Evolutionary conservation across 345 rosid genomes (phyloP), one percentile per base, ranked within the genome.

Genomic region (Microcos paniculata): DNA sequence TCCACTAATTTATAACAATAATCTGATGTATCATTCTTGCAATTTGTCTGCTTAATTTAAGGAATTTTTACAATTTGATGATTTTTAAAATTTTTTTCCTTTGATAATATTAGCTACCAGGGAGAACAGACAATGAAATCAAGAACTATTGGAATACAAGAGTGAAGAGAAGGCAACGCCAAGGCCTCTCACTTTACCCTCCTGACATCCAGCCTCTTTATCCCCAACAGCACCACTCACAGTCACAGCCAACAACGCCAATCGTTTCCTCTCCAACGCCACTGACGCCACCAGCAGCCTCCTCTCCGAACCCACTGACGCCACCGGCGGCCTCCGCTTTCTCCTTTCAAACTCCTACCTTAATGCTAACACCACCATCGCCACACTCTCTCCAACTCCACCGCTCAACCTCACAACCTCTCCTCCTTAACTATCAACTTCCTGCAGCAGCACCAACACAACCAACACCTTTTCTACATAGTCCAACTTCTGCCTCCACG

Each of bases 111-210:
- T 5, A 69, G 72, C 58, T 69, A 49, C 72, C 72, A 10, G 42
- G 42, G 23, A 84, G 94, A 74, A 90, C 94, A 66, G 92, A 90
- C 73, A 90, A 90, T 73, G 94, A 90, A 84, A 90, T 90, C 63
- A 90, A 90, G 77, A 90, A 90, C 77, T 90, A 88, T 52, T 90
- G 94, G 94, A 90, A 90, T 85, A 90, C 91, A 26, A 76, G 92
- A 42, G 77, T 90, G 72, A 90, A 88, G 85, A 84, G 92, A 43
- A 86, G 82, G 42, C 85, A 83, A 11, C 92, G 94, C 49, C 94
- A 87, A 78, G 91, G 94, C 15, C 90, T 89, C 61, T 88, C 90
- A 46, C 83, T 89, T 11, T 89, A 88, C 68, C 91, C 90, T 24
- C 90, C 88, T 0, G 90, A 87, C 46, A 53, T 91, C 70, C 79